phyloP scores from a whole-genome alignment of 2,329 filamentous ascomycete genomes.

The Stylonectria norvegica region DNA sequence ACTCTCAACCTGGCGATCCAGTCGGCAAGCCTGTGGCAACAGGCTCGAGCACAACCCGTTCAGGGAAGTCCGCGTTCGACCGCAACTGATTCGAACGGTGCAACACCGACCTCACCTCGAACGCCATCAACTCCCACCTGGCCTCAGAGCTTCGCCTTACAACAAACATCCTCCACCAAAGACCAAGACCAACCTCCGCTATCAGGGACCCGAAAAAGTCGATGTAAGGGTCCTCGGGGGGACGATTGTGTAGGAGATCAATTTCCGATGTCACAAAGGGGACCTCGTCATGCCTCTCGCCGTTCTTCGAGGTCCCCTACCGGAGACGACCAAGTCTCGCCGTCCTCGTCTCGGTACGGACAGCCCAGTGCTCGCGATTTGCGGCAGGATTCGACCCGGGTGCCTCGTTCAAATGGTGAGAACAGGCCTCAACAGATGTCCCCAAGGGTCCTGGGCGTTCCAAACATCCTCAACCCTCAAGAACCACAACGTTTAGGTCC shows the following conservation, averaged over 20 bases:
- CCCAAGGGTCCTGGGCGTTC: slow-evolving; percentile 32
- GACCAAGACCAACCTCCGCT: slow-evolving; percentile 19
- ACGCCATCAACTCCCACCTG: slow-evolving; percentile 35
- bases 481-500: slow-evolving; percentile 24
- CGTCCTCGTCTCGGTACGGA: slow-evolving; percentile 21
- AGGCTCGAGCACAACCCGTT: slow-evolving; percentile 26
- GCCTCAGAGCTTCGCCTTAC: slow-evolving; percentile 20
- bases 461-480: slow-evolving; percentile 38
- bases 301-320: slow-evolving; percentile 45
- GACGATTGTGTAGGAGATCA: slow-evolving; percentile 53
- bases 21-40: slow-evolving; percentile 33
- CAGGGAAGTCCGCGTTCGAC: slow-evolving; percentile 32
- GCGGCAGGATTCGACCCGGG: slow-evolving; percentile 18
- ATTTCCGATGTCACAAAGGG: slow-evolving; percentile 63
- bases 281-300: slow-evolving; percentile 53
- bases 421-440: slow-evolving; percentile 25
- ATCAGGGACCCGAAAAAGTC: slow-evolving; percentile 36
- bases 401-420: slow-evolving; percentile 21
- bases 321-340: slow-evolving; percentile 30
- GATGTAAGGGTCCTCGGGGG: slow-evolving; percentile 55
- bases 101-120: slow-evolving; percentile 34
- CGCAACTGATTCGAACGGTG: slow-evolving; percentile 31
- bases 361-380: slow-evolving; percentile 21
- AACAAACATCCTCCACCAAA: slow-evolving; percentile 21
- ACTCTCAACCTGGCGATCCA: slow-evolving; percentile 34